phyloP scores from a whole-genome alignment of 1,284 basidiomycete species.

The Mycena citricolor region DNA sequence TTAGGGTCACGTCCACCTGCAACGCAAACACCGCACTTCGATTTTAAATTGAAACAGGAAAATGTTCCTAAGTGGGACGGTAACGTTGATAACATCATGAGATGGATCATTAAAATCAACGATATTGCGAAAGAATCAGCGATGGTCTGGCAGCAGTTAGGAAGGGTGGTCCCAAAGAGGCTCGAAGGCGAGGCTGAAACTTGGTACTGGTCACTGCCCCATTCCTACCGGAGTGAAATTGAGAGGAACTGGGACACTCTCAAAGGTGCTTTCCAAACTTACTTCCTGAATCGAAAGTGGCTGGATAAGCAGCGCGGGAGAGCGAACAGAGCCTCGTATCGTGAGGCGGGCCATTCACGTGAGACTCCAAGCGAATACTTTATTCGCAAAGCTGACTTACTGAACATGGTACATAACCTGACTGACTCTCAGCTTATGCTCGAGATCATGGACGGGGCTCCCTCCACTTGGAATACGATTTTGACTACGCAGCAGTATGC shows the following conservation, averaged over 20 bases:
- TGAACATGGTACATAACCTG: conserved; percentile 18
- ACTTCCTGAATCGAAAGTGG: conserved; percentile 34
- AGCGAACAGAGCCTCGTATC: conserved; percentile 28
- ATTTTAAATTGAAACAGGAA: conserved; percentile 27
- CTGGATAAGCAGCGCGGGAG: conserved; percentile 27
- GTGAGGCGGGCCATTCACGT: conserved; percentile 25
- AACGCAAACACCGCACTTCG: too few species aligned
- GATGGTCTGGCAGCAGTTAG: conserved; percentile 23
- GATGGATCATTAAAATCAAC: conserved; percentile 31
- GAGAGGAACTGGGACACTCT: conserved; percentile 31
- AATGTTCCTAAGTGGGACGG: conserved; percentile 29
- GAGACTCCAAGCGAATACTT: conserved; percentile 34
- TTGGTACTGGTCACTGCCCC: conserved; percentile 30
- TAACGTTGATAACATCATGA: conserved; percentile 25
- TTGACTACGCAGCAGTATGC: conserved; percentile 12
- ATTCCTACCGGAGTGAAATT: conserved; percentile 7
- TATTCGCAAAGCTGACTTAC: conserved; percentile 28
- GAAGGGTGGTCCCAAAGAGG: conserved; percentile 25
- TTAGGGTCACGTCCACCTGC: too few species aligned
- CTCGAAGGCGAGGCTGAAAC: conserved; percentile 20
- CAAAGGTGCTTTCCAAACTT: conserved; percentile 24
- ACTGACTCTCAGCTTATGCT: conserved; percentile 21
- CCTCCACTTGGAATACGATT: conserved; percentile 20
- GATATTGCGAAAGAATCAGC: conserved; percentile 9
- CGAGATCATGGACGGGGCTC: conserved; percentile 24